Conservation (phyloP, 1,284 basidiomycete genomes). For the Malassezia japonica region DNA sequence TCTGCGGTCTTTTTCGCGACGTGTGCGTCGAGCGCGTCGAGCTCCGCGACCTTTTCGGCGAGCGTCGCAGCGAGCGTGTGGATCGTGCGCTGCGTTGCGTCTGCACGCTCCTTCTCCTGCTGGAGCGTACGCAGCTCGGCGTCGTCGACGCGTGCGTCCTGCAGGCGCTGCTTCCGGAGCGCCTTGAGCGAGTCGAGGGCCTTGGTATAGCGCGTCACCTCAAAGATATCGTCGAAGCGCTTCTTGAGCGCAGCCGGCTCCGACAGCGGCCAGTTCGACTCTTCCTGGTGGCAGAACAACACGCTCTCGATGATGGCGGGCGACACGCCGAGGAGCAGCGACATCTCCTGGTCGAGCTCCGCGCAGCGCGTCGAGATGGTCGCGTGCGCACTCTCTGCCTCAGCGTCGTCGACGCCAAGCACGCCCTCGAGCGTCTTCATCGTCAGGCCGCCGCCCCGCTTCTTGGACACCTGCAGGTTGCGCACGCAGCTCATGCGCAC, state of each 20-base stretch:
- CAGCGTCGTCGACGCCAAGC: constrained; percentile 62
- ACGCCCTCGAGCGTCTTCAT: constrained; percentile 98
- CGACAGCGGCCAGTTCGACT: constrained; percentile 92
- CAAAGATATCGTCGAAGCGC: constrained; percentile 98
- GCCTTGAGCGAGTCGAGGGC: constrained; percentile 84
- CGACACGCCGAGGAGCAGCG: constrained; percentile 73
- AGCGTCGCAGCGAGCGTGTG: constrained; percentile 25
- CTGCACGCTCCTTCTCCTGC: constrained; percentile 74
- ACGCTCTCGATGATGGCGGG: constrained; percentile 96
- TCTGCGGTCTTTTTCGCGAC: constrained; percentile 56
- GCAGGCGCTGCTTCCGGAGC: constrained; percentile 66
- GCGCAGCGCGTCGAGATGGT: constrained; percentile 43
- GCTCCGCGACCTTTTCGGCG: constrained; percentile 27
- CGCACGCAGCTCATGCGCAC: constrained; percentile 75
- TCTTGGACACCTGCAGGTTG: constrained; percentile 83
- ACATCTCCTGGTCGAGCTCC: constrained; percentile 89
- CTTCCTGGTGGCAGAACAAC: constrained; percentile 99
- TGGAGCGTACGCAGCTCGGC: constrained; percentile 72
- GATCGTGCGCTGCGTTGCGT: constrained; percentile 51
- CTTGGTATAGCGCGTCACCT: constrained; percentile 78
- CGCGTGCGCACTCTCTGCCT: constrained; percentile 54
- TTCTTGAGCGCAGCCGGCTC: constrained; percentile 88
- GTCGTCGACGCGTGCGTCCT: constrained; percentile 85
- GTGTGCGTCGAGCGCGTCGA: constrained; percentile 32
- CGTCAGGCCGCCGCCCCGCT: constrained; percentile 60